phyloP scores from a whole-genome alignment of 768 basidiomycete genomes.

The Calocybe gangraenosa region DNA sequence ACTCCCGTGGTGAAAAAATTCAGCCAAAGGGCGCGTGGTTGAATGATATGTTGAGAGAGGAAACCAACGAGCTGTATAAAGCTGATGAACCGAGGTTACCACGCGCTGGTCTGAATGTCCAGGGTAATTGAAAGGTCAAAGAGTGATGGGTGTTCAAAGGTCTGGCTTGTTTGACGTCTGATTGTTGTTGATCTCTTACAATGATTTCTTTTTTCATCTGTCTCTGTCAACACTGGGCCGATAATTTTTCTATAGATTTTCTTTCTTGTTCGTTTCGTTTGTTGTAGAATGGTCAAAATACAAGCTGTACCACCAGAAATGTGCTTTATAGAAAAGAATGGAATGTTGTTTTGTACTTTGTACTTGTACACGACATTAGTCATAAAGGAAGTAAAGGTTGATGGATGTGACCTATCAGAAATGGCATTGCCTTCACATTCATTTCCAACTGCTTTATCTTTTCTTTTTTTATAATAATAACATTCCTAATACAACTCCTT shows the following conservation, averaged over 20 bases:
- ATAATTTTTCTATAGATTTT: constrained; percentile 11
- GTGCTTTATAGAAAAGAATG: too few relatives aligned
- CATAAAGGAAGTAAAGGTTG: too few relatives aligned
- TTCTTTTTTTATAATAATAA: too few relatives aligned
- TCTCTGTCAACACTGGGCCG: background rate
- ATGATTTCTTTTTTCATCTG: background rate
- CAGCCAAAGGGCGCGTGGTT: constrained; percentile 82
- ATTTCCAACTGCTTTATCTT: too few relatives aligned
- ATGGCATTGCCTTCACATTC: too few relatives aligned
- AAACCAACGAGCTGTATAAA: constrained; percentile 68
- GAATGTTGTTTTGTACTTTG: too few relatives aligned
- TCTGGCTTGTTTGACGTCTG: too few relatives aligned
- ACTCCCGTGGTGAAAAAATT: constrained; percentile 69
- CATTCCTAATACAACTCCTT: too few relatives aligned
- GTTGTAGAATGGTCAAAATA: constrained; percentile 5
- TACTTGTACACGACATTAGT: too few relatives aligned
- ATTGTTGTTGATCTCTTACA: too few relatives aligned
- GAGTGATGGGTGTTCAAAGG: too few relatives aligned
- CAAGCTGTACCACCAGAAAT: background rate
- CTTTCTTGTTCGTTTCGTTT: background rate
- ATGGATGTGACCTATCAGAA: too few relatives aligned
- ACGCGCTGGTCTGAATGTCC: constrained; percentile 54
- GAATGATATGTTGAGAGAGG: constrained; percentile 74
- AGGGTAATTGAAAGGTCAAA: constrained; percentile 27
- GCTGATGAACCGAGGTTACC: constrained; percentile 71